Evolutionary conservation across 768 basidiomycete species (phyloP).

Genomic region (Boletales sp.): DNA sequence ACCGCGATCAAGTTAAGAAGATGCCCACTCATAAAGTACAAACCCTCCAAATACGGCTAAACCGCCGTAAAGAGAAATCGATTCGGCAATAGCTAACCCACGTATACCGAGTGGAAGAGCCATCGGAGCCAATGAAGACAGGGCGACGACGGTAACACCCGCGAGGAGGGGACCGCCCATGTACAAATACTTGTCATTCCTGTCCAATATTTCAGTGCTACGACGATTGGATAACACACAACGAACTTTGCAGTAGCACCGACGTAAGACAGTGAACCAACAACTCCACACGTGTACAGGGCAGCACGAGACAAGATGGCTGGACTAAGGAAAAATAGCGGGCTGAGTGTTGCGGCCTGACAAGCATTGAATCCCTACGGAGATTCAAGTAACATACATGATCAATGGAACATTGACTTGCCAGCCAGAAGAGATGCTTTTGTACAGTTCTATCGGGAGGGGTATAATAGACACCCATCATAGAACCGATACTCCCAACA

Average conservation of each 20-base stretch:
- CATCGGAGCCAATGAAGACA: slow-evolving; percentile 86
- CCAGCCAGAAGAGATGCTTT: slow-evolving; percentile 82
- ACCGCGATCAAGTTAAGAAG: neutral
- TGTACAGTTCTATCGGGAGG: slow-evolving; percentile 71
- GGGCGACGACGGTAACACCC: slow-evolving; percentile 83
- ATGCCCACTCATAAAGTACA: slow-evolving; percentile 79
- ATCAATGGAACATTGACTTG: slow-evolving; percentile 29
- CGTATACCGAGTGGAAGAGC: slow-evolving; percentile 81
- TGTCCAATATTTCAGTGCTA: slow-evolving; percentile 15
- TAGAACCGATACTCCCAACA: slow-evolving; percentile 74
- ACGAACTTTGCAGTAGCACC: slow-evolving; percentile 80
- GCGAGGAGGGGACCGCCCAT: slow-evolving; percentile 87
- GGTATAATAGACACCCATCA: slow-evolving; percentile 81
- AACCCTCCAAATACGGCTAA: slow-evolving; percentile 85
- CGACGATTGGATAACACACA: neutral
- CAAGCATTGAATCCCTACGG: slow-evolving; percentile 75
- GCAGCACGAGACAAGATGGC: slow-evolving; percentile 84
- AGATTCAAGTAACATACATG: slow-evolving; percentile 1
- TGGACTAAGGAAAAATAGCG: slow-evolving; percentile 85
- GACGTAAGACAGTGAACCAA: slow-evolving; percentile 83
- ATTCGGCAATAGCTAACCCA: slow-evolving; percentile 69
- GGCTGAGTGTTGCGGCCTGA: slow-evolving; percentile 83
- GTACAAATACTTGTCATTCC: slow-evolving; percentile 80
- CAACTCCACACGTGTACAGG: slow-evolving; percentile 81
- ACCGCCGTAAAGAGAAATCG: slow-evolving; percentile 82